Base-by-base conservation (phyloP, 2,329 filamentous ascomycete species). In the Ascochyta rabiei region DNA sequence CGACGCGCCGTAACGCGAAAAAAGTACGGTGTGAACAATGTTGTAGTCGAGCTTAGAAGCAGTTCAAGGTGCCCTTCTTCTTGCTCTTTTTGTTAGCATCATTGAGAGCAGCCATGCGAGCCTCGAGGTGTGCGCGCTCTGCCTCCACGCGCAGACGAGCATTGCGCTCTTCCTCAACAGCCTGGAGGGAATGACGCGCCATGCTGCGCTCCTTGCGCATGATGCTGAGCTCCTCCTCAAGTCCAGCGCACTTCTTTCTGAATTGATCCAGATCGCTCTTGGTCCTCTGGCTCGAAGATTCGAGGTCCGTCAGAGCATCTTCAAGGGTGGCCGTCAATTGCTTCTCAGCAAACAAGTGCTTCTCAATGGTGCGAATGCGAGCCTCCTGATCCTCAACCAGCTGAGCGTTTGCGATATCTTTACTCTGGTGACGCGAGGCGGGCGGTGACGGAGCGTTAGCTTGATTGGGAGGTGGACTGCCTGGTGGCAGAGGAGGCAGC, bases 301-400 rank as follows among this genome's bases (percentile, higher is more conserved):
- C 95, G 33, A 99, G 85, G 68, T 99, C 95, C 2, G 91, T 93
- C 26, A 99, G 86, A 6, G 95, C 95, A 77, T 98, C 93, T 75
- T 99, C 95, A 34, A 99, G 84, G 2, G 93, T 98, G 42, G 91
- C 89, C 0, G 93, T 99, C 55, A 99, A 87, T 75, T 98, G 93
- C 74, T 96, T 96, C 81, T 99, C 95, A 3, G 95, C 95, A 62
- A 90, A 89, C 21, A 99, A 84, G 71, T 98, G 92, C 80, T 97
- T 98, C 81, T 99, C 93, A 60, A 99, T 96, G 6, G 91, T 96
- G 56, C 90, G 88, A 71, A 99, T 96, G 60, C 93, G 92, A 38
- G 91, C 90, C 73, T 99, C 95, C 74, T 97, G 93, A 67, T 99
- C 95, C 70, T 98, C 93, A 56, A 93, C 86, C 62, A 96, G 84